These are phyloP conservation scores for Amniculicola lignicola DNA, from an alignment of 495 filamentous ascomycete species.

Conservation along the genomic window DNA sequence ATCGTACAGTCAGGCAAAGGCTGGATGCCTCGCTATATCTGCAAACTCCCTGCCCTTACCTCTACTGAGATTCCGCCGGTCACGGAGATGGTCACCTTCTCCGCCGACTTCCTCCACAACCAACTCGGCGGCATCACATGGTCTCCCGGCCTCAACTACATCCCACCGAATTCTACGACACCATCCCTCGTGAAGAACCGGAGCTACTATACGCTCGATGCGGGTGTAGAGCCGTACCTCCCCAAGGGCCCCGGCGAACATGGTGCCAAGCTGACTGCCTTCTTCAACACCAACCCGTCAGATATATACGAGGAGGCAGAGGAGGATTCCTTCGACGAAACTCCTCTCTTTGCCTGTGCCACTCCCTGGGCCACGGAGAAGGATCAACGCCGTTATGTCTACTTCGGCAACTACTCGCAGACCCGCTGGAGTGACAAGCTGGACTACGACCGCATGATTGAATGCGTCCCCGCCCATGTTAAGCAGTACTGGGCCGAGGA, in stretches of 20 bases:
- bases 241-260: conserved; percentile 36
- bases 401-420: conserved; percentile 41
- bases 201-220: conserved; percentile 39
- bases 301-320: conserved; percentile 23
- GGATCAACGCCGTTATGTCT: conserved; percentile 26
- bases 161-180: conserved; percentile 4
- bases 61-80: conserved; percentile 7
- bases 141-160: conserved; percentile 39
- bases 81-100: conserved; percentile 31
- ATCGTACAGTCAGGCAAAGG: not conserved
- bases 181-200: conserved; percentile 18
- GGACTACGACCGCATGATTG: conserved; percentile 38
- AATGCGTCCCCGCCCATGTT: conserved; percentile 35
- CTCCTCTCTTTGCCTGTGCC: conserved; percentile 38
- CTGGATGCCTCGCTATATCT: conserved; percentile 18
- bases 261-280: conserved; percentile 41
- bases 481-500: conserved; percentile 38
- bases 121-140: conserved; percentile 34
- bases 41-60: not conserved
- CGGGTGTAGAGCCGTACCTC: conserved; percentile 36
- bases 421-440: conserved; percentile 40
- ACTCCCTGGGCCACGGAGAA: not conserved
- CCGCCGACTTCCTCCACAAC: conserved; percentile 35
- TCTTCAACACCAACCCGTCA: conserved; percentile 36
- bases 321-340: conserved; percentile 24